Evolutionary conservation across 2,329 filamentous ascomycete genomes (phyloP), one percentile per base, ranked within the genome.

Genomic region (Intubia oerlemansii): DNA sequence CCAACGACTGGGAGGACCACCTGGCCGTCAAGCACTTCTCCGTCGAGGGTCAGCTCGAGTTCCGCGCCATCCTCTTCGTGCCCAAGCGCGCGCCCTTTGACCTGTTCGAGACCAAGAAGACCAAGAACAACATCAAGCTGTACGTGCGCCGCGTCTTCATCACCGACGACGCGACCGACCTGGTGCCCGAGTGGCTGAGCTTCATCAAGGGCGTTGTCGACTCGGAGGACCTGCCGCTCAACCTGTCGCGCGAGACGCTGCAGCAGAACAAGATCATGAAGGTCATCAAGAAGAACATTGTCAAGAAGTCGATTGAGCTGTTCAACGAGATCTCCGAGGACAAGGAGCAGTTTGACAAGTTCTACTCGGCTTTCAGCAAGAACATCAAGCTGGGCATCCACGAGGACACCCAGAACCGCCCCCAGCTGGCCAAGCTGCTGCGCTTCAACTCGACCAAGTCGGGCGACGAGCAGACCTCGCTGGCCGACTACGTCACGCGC

Each of bases 241-340:
- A 98, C 74, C 60, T 98, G 64, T 95, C 88, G 50, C 88, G 88
- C 77, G 88, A 98, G 75, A 95, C 85, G 34, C 81, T 98, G 28
- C 88, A 98, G 65, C 88, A 95, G 70, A 98, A 95, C 79, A 95
- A 95, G 82, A 98, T 98, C 69, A 95, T 95, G 88, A 95, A 95
- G 78, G 88, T 95, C 57, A 95, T 95, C 72, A 91, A 90, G 75
- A 98, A 98, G 82, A 98, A 98, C 76, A 92, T 98, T 42, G 84
- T 98, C 69, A 98, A 95, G 84, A 98, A 98, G 80, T 80, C 81
- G 41, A 81, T 98, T 42, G 88, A 98, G 69, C 81, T 98, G 55
- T 98, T 98, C 77, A 71, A 73, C 48, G 88, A 98, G 68, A 98
- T 98, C 40, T 75, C 88, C 34, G 88, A 98, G 69, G 88, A 98